Evolutionary conservation across 441 rosid genomes (phyloP), one percentile per base, ranked within the genome.

Genomic region (Metrosideros polymorpha): DNA sequence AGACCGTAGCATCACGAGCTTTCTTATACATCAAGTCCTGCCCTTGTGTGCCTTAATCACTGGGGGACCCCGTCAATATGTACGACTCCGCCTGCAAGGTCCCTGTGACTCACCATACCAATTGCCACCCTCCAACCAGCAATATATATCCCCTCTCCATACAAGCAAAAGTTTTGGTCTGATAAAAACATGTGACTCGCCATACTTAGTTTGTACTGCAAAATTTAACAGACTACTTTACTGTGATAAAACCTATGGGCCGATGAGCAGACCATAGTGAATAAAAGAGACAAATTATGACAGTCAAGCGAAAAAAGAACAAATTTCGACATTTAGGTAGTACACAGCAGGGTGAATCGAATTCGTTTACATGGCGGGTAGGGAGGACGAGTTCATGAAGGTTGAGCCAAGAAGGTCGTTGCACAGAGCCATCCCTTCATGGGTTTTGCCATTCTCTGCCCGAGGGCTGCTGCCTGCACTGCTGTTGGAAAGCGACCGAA

Each of bases 391-490:
- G 79, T 85, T 89, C 75, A 86, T 39, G 12, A 89, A 59, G 43
- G 89, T 85, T 22, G 91, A 89, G 83, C 90, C 92, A 22, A 87
- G 87, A 59, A 66, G 86, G 82, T 87, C 91, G 4, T 89, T 89
- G 82, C 89, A 89, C 59, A 90, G 84, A 79, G 88, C 89, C 42
- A 82, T 87, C 50, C 90, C 93, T 27, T 90, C 94, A 9, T 82
- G 90, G 43, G 83, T 86, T 89, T 90, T 94, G 84, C 89, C 91
- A 86, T 88, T 91, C 84, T 90, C 95, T 12, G 96, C 92, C 71
- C 91, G 82, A 6, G 98, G 95, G 88, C 98, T 96, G 88, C 96
- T 94, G 25, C 93, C 95, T 0, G 95, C 92, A 83, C 99, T 95
- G 91, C 96, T 92, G 89, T 94, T 95, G 42, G 98, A 94, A 83